Evolutionary conservation across 176 grass and related monocot species (phyloP).

Genomic region (Melocanna baccifera): DNA sequence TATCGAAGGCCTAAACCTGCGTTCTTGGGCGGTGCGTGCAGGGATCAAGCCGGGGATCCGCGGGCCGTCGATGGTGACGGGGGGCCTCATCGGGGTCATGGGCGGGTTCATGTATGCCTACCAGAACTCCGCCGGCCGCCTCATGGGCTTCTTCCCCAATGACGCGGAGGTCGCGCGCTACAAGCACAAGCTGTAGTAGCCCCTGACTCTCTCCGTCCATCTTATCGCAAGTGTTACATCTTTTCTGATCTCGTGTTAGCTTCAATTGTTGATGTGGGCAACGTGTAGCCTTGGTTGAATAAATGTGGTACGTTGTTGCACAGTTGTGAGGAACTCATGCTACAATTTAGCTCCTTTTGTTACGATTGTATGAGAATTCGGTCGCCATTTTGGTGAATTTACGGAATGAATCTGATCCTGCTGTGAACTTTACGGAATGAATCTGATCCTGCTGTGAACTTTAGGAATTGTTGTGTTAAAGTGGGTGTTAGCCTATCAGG

Average conservation of each 20-base stretch:
- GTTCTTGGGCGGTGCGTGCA: conserved; percentile 23
- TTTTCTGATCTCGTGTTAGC: conserved; percentile 36
- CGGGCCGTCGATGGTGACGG: conserved; percentile 95
- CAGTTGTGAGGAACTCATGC: conserved; percentile 19
- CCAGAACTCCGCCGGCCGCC: conserved; percentile 87
- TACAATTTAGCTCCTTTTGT: conserved; percentile 38
- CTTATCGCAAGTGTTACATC: conserved; percentile 10
- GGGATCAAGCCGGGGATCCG: conserved; percentile 96
- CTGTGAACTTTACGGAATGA: background rate
- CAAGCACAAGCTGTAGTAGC: conserved; percentile 49
- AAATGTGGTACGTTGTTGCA: conserved; percentile 37
- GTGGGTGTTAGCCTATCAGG: background rate
- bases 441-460: background rate
- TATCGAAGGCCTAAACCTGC: background rate
- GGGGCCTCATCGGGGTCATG: conserved; percentile 81
- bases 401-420: background rate
- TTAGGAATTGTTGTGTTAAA: background rate
- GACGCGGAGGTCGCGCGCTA: conserved; percentile 71
- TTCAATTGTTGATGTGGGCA: conserved; percentile 27
- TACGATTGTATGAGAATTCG: background rate
- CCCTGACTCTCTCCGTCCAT: background rate
- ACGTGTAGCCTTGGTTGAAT: conserved; percentile 31
- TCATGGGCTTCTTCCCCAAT: conserved; percentile 99
- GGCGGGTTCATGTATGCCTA: conserved; percentile 99
- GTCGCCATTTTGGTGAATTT: background rate